These are phyloP conservation scores for Cicer yamashitae DNA, from an alignment of 306 rosid species.

Conservation along the genomic window DNA sequence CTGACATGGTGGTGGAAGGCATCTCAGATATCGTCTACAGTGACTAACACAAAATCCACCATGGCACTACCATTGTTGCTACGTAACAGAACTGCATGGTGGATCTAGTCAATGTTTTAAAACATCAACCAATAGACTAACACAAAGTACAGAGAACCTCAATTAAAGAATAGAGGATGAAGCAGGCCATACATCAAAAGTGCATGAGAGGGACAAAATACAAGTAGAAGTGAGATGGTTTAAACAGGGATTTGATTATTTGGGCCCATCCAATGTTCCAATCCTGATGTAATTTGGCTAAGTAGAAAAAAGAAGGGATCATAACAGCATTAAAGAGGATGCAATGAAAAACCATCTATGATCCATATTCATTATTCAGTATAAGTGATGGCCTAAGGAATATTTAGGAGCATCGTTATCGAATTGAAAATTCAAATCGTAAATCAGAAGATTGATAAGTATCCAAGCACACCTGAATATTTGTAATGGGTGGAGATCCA, in stretches of 20 bases:
- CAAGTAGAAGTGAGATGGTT: not conserved
- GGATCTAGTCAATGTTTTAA: not conserved
- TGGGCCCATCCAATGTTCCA: not conserved
- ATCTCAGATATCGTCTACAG: too few relatives aligned
- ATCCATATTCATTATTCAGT: not conserved
- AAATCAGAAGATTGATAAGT: too few relatives aligned
- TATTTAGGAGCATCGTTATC: too few relatives aligned
- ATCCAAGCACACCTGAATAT: slow-evolving; percentile 72
- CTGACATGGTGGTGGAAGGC: too few relatives aligned
- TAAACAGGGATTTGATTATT: not conserved
- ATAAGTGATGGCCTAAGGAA: not conserved
- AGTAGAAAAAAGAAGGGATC: not conserved
- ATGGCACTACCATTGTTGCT: too few relatives aligned
- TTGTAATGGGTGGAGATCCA: slow-evolving; percentile 81
- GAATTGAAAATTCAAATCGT: too few relatives aligned
- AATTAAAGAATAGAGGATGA: not conserved
- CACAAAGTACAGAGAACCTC: not conserved
- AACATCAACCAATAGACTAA: not conserved
- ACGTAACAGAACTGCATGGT: too few relatives aligned
- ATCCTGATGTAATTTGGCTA: not conserved
- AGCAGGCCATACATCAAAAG: not conserved
- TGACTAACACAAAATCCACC: too few relatives aligned
- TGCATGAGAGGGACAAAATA: not conserved
- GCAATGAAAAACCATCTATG: not conserved
- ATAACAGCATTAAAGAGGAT: not conserved